Base-by-base conservation (phyloP, 495 filamentous ascomycete genomes). In the Polyplosphaeria fusca region DNA sequence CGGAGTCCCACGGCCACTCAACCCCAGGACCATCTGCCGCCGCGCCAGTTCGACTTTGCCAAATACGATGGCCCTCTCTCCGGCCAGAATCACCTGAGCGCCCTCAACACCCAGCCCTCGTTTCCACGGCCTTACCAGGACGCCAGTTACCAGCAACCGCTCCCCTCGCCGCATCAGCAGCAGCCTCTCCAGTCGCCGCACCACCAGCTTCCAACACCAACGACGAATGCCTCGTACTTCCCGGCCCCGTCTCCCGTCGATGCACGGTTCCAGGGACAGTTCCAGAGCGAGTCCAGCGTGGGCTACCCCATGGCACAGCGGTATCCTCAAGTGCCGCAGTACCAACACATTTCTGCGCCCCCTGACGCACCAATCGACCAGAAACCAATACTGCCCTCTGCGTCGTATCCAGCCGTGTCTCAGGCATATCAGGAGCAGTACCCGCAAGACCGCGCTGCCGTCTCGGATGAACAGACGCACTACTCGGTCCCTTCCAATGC, bases 31-130 rank as follows among this genome's bases (percentile, higher is more conserved):
- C 18, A 20, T 13, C 35, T 60, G 16, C 1, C 58, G 23, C 37
- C 58, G n/a, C 47, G 61, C 30, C 62, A 60, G 23, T 58, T 61
- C 48, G 58, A 58, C 18, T 63, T 60, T 37, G 25, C 57, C 3
- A 49, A 54, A 28, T 11, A 46, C 13, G 52, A 52, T 1, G 50
- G 49, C 5, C 50, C 49, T n/a, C 18, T 46, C 9, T 42, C 53
- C 14, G 43, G 41, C 4, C 45, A 43, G 26, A 55, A 48, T 26
- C 52, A 24, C 18, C 32, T 57, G 24, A 55, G 46, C 41, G 44
- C 45, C 1, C 22, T 38, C 18, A 32, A 51, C 4, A 27, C 35
- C 13, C 47, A 51, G n/a, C n/a, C n/a, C n/a, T n/a, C n/a, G n/a
- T n/a, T 40, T 52, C 0, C 47, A 44, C 25, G 24, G 25, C 22